These are phyloP conservation scores for Conoideocrella luteorostrata DNA, from an alignment of 2,329 filamentous ascomycete species.

Conservation along the genomic window DNA sequence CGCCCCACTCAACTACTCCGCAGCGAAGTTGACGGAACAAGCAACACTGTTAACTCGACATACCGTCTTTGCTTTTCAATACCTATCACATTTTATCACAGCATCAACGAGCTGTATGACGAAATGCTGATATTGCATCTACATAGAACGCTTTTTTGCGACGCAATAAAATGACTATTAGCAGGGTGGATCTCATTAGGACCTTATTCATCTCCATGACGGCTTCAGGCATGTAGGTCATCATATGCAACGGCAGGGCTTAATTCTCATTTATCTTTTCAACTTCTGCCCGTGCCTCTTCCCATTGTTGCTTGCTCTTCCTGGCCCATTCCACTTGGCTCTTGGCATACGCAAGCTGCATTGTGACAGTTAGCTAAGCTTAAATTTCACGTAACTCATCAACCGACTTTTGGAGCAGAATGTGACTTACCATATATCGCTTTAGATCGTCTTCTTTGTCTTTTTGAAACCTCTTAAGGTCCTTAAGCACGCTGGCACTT, in stretches of 20 bases:
- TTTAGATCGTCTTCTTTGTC: conserved; percentile 94
- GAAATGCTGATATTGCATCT: too few species aligned
- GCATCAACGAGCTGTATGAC: too few species aligned
- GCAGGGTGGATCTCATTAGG: neutral
- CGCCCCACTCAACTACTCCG: too few species aligned
- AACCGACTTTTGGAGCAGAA: neutral
- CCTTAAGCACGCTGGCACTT: conserved; percentile 78
- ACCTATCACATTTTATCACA: too few species aligned
- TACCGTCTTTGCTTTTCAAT: too few species aligned
- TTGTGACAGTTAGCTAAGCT: conserved; percentile 15
- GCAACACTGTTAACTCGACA: conserved; percentile 4
- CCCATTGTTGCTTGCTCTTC: conserved; percentile 85
- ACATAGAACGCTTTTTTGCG: neutral
- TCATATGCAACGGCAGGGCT: conserved; percentile 3
- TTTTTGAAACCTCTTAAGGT: conserved; percentile 84
- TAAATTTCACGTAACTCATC: neutral
- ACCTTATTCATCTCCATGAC: neutral
- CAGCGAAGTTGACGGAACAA: too few species aligned
- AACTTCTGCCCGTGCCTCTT: conserved; percentile 81
- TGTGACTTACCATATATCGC: conserved; percentile 79
- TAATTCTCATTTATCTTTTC: conserved; percentile 71
- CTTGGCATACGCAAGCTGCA: conserved; percentile 83
- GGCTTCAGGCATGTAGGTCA: neutral
- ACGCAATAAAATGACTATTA: conserved; percentile 4
- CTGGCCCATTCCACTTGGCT: conserved; percentile 93